Percentiles rank a stretch among this genome's conserved stretches.
Evolutionary conservation across 1,139 yeast species (phyloP).

Genomic region (Torulaspora pretoriensis): DNA sequence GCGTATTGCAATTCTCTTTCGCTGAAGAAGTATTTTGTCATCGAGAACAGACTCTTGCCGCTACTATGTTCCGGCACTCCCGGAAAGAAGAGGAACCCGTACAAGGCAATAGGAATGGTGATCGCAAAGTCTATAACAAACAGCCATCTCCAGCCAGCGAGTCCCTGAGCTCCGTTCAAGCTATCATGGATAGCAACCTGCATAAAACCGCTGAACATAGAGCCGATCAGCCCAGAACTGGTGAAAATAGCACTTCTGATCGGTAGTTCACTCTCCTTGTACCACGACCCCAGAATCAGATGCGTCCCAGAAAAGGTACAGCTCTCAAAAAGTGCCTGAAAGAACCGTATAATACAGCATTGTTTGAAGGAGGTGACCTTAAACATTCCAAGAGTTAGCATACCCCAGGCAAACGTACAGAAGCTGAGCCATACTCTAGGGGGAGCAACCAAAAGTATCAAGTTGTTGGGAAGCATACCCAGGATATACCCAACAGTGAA

Average conservation of each 20-base stretch:
- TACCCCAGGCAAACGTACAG: constrained; percentile 54
- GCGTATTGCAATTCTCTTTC: constrained; percentile 42
- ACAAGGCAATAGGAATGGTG: constrained; percentile 50
- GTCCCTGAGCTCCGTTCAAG: constrained; percentile 46
- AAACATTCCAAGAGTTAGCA: constrained; percentile 49
- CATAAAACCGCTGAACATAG: constrained; percentile 53
- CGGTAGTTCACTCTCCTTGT: constrained; percentile 47
- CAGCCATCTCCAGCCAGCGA: constrained; percentile 66
- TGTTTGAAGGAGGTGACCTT: constrained; percentile 44
- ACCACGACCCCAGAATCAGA: constrained; percentile 51
- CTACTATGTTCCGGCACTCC: constrained; percentile 36
- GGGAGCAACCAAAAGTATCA: constrained; percentile 47
- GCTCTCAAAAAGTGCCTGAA: constrained; percentile 53
- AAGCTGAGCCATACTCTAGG: constrained; percentile 54
- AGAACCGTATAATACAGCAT: constrained; percentile 49
- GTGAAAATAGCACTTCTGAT: constrained; percentile 51
- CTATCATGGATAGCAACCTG: constrained; percentile 57
- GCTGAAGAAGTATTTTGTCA: constrained; percentile 36
- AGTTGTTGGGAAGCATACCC: constrained; percentile 55
- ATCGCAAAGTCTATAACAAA: constrained; percentile 59
- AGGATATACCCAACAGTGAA: constrained; percentile 59
- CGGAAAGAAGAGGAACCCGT: constrained; percentile 54
- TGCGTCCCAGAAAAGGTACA: constrained; percentile 54
- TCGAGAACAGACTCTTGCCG: constrained; percentile 16
- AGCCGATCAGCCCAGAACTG: constrained; percentile 50